Evolutionary conservation across 108 stramenopile genomes (phyloP).

Genomic region (Aurantiochytrium sp.): DNA sequence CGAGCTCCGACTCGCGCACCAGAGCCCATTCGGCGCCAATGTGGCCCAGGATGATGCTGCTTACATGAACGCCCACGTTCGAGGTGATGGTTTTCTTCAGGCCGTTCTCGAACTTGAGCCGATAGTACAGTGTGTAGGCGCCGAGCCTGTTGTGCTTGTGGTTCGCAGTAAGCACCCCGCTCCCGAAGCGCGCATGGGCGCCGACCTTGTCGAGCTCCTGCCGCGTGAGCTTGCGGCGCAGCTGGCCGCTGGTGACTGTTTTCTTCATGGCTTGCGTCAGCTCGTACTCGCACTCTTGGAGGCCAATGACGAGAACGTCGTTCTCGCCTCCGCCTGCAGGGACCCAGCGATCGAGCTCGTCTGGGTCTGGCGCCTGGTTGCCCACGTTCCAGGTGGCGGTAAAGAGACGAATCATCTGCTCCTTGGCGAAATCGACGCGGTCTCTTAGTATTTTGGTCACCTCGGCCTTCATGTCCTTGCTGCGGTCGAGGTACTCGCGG

Average conservation of each 20-base stretch:
- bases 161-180: neutral
- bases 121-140: slow-evolving; percentile 25
- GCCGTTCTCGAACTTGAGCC: slow-evolving; percentile 12
- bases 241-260: neutral
- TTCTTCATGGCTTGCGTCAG: neutral
- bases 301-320: neutral
- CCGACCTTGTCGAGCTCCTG: neutral
- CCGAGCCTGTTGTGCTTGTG: neutral
- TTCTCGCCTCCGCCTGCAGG: neutral
- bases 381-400: slow-evolving; percentile 1
- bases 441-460: neutral
- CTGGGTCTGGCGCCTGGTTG: neutral
- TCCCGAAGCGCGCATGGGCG: neutral
- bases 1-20: slow-evolving; percentile 26
- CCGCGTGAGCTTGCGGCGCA: neutral
- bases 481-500: neutral
- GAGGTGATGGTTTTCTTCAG: slow-evolving; percentile 27
- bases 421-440: neutral
- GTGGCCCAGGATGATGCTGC: neutral
- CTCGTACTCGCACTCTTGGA: slow-evolving; percentile 9
- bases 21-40: neutral
- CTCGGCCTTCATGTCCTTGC: neutral
- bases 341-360: neutral
- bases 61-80: neutral
- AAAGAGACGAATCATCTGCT: neutral